Conservation (phyloP, 192 early-diverging fungal genomes). For the Linnemannia hyalina region DNA sequence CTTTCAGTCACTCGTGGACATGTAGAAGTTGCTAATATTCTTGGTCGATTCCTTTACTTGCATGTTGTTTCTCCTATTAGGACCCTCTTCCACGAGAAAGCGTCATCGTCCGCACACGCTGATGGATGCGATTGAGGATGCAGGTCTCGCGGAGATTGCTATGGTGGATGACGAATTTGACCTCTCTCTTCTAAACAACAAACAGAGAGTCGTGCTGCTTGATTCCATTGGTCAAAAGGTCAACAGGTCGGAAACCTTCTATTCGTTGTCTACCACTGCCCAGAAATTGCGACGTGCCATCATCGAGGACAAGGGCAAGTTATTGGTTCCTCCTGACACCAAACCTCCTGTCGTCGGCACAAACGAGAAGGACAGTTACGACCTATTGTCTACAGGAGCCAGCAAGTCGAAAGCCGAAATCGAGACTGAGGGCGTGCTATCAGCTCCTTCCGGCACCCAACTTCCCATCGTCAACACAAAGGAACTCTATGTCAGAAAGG, state of each 20-base stretch:
- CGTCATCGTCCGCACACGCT: conserved; percentile 9
- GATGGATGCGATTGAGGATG: conserved; percentile 5
- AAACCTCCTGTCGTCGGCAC: too few species aligned
- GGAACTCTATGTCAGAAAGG: too few species aligned
- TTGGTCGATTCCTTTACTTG: not conserved
- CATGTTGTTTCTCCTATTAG: conserved; percentile 4
- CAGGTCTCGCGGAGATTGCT: conserved; percentile 22
- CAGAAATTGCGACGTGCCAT: not conserved
- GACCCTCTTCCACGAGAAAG: conserved; percentile 4
- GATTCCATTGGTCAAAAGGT: conserved; percentile 2
- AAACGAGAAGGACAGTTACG: too few species aligned
- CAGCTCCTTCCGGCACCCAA: not conserved
- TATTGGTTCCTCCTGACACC: not conserved
- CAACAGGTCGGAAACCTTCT: too few species aligned
- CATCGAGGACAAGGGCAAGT: conserved; percentile 13
- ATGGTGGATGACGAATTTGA: conserved; percentile 1
- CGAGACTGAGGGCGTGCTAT: too few species aligned
- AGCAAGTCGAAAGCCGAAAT: too few species aligned
- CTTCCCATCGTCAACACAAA: too few species aligned
- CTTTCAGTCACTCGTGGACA: conserved; percentile 3
- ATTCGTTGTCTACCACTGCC: conserved; percentile 5
- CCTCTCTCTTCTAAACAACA: conserved; percentile 31
- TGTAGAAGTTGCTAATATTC: conserved; percentile 2
- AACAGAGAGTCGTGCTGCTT: conserved; percentile 27
- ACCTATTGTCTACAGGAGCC: too few species aligned